Percentiles rank a stretch among this genome's conserved stretches.
Evolutionary conservation across 1,284 basidiomycete genomes (phyloP).

Genomic region (Ceratobasidium sp.): DNA sequence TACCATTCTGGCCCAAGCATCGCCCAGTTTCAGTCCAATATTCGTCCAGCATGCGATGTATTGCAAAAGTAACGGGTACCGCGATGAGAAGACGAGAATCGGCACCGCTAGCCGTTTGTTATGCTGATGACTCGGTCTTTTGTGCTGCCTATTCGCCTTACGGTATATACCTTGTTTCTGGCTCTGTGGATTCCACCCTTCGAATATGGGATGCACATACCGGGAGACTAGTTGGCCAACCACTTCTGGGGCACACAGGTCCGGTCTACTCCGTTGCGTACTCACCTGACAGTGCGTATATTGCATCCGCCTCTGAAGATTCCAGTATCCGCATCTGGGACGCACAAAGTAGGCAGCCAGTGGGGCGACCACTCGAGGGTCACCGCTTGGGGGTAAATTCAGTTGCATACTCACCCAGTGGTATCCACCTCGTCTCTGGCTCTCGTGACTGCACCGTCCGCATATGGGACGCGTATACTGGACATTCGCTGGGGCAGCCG

Average conservation of each 20-base stretch:
- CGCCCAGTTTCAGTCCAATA: too few relatives aligned
- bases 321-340: neutral
- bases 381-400: neutral
- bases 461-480: neutral
- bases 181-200: too few relatives aligned
- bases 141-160: too few relatives aligned
- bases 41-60: too few relatives aligned
- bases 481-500: neutral
- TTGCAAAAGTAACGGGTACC: too few relatives aligned
- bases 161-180: too few relatives aligned
- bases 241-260: too few relatives aligned
- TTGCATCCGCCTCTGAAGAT: neutral
- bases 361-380: neutral
- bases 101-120: too few relatives aligned
- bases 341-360: neutral
- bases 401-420: neutral
- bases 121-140: too few relatives aligned
- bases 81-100: too few relatives aligned
- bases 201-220: too few relatives aligned
- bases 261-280: neutral
- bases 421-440: neutral
- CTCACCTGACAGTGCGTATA: neutral
- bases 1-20: too few relatives aligned
- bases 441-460: neutral
- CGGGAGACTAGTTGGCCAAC: neutral